phyloP scores from a whole-genome alignment of 2,329 filamentous ascomycete genomes.

The Hypomyces rosellus region DNA sequence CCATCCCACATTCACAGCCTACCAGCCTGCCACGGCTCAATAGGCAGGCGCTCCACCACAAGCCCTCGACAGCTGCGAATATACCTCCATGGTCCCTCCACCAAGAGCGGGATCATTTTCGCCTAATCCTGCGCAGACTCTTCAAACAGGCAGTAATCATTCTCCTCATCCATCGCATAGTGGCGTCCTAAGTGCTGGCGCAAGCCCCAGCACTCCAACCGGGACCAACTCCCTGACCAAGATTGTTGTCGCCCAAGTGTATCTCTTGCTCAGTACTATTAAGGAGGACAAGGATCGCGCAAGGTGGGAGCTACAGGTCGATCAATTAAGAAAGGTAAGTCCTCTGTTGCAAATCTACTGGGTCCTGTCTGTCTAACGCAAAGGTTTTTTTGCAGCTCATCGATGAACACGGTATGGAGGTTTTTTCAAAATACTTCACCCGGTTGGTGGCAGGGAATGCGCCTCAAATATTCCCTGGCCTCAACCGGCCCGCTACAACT shows the following conservation, averaged over 20 bases:
- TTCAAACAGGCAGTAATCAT: constrained; percentile 51
- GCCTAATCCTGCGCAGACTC: constrained; percentile 52
- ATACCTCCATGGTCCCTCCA: constrained; percentile 52
- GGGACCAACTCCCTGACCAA: constrained; percentile 69
- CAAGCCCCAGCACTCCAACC: constrained; percentile 56
- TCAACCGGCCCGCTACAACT: constrained; percentile 66
- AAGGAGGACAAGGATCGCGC: constrained; percentile 86
- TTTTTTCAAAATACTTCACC: constrained; percentile 92
- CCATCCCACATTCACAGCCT: constrained; percentile 24
- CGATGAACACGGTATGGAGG: constrained; percentile 98
- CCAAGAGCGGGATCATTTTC: constrained; percentile 59
- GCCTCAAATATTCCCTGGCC: constrained; percentile 78
- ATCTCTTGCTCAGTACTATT: constrained; percentile 86
- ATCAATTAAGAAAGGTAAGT: constrained; percentile 84
- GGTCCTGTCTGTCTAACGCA: constrained; percentile 19
- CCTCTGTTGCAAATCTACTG: not conserved
- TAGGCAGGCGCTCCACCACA: constrained; percentile 31
- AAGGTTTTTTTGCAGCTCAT: constrained; percentile 57
- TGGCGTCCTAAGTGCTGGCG: constrained; percentile 52
- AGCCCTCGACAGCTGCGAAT: constrained; percentile 26
- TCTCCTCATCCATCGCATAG: constrained; percentile 52
- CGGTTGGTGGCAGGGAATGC: constrained; percentile 89
- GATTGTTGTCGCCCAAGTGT: constrained; percentile 92
- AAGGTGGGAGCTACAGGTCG: constrained; percentile 89
- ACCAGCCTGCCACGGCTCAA: constrained; percentile 28